Percentiles rank a stretch among this genome's conserved stretches.
Evolutionary conservation across 2,329 filamentous ascomycete species (phyloP).

Genomic region (Phaeoacremonium minimum): DNA sequence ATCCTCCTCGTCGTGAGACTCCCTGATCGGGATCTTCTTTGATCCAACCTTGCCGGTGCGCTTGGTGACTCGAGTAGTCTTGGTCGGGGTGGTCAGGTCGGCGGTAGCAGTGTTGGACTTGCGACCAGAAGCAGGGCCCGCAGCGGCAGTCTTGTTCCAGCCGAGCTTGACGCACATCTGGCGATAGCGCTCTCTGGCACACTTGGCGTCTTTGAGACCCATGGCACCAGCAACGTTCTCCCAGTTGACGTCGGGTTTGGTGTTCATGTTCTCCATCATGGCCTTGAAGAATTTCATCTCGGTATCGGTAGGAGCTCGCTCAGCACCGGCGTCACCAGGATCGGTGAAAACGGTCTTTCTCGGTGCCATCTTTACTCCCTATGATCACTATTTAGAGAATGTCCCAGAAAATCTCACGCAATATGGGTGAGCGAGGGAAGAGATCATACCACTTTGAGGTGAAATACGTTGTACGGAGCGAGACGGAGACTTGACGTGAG

Average conservation of each 20-base stretch:
- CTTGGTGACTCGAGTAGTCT: slow-evolving; percentile 9
- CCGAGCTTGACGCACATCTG: slow-evolving; percentile 10
- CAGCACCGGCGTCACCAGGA: slow-evolving; percentile 6
- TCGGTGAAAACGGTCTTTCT: background rate
- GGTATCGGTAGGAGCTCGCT: no score
- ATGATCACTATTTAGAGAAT: no score
- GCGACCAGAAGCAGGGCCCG: background rate
- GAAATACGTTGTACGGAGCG: no score
- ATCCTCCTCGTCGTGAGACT: background rate
- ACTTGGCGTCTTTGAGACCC: slow-evolving; percentile 9
- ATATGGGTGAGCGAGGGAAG: no score
- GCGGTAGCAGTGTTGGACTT: background rate
- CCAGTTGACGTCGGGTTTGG: slow-evolving; percentile 13
- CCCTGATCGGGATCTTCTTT: slow-evolving; percentile 3
- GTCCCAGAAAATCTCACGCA: background rate
- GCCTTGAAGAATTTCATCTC: slow-evolving; percentile 10
- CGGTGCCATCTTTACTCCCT: slow-evolving; percentile 3
- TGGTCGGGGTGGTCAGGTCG: slow-evolving; percentile 4
- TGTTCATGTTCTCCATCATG: slow-evolving; percentile 9
- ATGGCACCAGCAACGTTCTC: slow-evolving; percentile 5
- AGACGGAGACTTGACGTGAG: no score
- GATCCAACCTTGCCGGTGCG: slow-evolving; percentile 6
- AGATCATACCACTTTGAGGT: no score
- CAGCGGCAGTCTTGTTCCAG: background rate
- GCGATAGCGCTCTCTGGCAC: slow-evolving; percentile 11